Evolutionary conservation across 2,329 filamentous ascomycete genomes (phyloP), one percentile per base, ranked within the genome.

Genomic region (Stachybotrys chartarum): DNA sequence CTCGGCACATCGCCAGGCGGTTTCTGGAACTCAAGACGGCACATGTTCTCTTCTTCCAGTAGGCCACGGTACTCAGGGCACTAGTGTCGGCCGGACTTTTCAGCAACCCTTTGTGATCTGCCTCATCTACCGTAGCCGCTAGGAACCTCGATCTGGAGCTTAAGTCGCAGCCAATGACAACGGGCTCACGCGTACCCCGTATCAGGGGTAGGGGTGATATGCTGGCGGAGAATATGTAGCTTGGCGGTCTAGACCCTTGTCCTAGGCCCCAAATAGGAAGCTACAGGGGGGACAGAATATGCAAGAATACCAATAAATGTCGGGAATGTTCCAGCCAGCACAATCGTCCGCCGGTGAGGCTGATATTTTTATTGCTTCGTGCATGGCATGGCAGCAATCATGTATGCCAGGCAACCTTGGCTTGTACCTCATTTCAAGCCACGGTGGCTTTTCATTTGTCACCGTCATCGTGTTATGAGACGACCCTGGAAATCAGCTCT

Each of bases 331-430:
- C 50, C 50, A 18, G 31, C 31, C 50, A 16, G 50, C 50, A 52
- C 35, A 51, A 52, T 52, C 30, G 44, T 11, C 31, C 30, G 5
- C 50, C 50, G 50, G 50, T 52, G 50, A 52, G 50, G 50, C 50
- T 52, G 50, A 52, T 44, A 32, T 39, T 52, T 52, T 42, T 52
- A 52, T 52, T 52, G 50, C 50, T 52, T 32, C 35, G 18, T 52
- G 50, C 50, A 52, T 52, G 18, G 50, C 50, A 52, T 52, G 30
- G 31, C 50, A 44, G 50, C 50, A 52, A 24, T 52, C 39, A 32
- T 14, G 50, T 30, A 7, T 11, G 31, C 35, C 50, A 52, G 6
- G 7, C 35, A 17, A 32, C 35, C 18, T 52, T 47, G 45, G 50
- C 18, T 39, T 39, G 39, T 30, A 51, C 50, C 30, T 51, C 45